phyloP scores from a whole-genome alignment of 169 alveolate genomes.

The Plasmodium sp. region DNA sequence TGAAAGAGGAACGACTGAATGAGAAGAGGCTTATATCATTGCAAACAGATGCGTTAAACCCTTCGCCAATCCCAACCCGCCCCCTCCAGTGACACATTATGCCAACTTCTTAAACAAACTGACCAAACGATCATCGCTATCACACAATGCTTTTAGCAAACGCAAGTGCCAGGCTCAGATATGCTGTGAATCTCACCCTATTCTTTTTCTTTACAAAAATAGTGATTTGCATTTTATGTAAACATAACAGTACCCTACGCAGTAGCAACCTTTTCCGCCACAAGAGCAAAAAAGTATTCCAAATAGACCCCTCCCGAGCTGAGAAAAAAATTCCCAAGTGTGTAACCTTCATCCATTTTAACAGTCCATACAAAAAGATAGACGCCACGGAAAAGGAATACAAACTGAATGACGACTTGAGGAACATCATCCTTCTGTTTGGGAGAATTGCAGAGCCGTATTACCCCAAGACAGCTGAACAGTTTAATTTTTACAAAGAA shows the following conservation, averaged over 20 bases:
- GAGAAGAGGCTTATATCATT: background rate
- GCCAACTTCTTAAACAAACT: background rate
- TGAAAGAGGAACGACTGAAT: background rate
- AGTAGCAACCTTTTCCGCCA: background rate
- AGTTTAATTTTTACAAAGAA: slow-evolving; percentile 52
- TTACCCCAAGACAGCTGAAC: slow-evolving; percentile 64
- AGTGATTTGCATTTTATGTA: slow-evolving; percentile 19
- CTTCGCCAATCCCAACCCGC: background rate
- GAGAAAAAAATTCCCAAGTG: background rate
- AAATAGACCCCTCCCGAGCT: background rate
- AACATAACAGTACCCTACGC: background rate
- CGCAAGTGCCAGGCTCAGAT: background rate
- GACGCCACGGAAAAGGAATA: slow-evolving; percentile 6
- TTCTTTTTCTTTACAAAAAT: slow-evolving; percentile 24
- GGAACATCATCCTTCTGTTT: slow-evolving; percentile 44
- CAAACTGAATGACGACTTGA: slow-evolving; percentile 55
- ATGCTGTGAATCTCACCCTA: slow-evolving; percentile 25
- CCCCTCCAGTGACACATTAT: background rate
- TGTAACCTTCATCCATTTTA: slow-evolving; percentile 12
- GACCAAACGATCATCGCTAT: background rate
- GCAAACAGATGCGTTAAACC: background rate
- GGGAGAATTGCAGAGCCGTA: slow-evolving; percentile 68
- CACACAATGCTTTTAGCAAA: slow-evolving; percentile 31
- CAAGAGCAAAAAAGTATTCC: background rate
- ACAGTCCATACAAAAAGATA: slow-evolving; percentile 30